These are phyloP conservation scores for Kazachstania sp. DNA, from an alignment of 1,139 yeast species.

Conservation along the genomic window DNA sequence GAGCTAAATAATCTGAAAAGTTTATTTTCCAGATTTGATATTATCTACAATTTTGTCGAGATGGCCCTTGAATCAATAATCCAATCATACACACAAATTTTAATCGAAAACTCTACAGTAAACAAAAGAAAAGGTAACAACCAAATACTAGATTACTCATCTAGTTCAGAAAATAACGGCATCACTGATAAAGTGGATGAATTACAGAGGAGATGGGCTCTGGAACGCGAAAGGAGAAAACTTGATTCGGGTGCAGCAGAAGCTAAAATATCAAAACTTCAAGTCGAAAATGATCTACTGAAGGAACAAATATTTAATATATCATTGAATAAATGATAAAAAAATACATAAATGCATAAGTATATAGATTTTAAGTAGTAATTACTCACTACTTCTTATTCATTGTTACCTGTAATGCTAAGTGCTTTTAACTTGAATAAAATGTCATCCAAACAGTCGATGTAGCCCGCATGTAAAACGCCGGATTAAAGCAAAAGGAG, in stretches of 20 bases:
- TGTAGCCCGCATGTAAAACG: too few species aligned
- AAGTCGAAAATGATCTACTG: constrained; percentile 43
- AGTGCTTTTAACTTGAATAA: too few species aligned
- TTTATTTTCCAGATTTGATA: constrained; percentile 42
- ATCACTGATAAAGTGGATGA: constrained; percentile 50
- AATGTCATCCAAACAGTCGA: too few species aligned
- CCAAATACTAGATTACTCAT: background rate
- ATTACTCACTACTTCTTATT: too few species aligned
- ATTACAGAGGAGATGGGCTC: constrained; percentile 54
- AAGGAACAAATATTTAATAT: constrained; percentile 27
- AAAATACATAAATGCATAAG: background rate
- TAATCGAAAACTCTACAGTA: constrained; percentile 13
- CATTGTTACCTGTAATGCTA: too few species aligned
- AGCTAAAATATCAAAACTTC: constrained; percentile 45
- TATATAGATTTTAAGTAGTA: too few species aligned
- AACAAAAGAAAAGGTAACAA: constrained; percentile 5
- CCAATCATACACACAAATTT: constrained; percentile 43
- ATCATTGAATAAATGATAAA: constrained; percentile 1
- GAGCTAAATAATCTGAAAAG: constrained; percentile 28
- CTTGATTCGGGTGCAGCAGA: constrained; percentile 51
- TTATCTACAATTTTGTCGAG: constrained; percentile 49
- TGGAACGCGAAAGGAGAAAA: constrained; percentile 61
- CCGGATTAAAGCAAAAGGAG: too few species aligned
- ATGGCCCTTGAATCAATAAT: constrained; percentile 53
- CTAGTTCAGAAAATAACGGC: constrained; percentile 9